phyloP scores from a whole-genome alignment of 148 eudicot species.

The Vaccinium darrowii region DNA sequence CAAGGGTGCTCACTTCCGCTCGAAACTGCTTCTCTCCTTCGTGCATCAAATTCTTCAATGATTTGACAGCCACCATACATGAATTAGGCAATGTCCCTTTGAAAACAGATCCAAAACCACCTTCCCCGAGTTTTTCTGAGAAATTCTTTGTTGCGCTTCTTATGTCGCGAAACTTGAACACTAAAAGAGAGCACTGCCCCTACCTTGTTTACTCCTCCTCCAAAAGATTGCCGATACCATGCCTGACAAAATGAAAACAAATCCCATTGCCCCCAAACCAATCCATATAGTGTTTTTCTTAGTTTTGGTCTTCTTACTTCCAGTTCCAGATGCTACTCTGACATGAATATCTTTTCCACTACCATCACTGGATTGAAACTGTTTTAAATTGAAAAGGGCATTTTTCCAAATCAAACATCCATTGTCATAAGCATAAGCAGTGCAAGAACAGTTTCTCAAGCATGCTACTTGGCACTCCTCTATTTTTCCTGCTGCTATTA shows the following conservation, averaged over 20 bases:
- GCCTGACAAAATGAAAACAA: not conserved
- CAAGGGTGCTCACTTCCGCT: not conserved
- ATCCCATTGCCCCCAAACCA: not conserved
- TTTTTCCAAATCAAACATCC: not conserved
- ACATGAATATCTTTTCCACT: not conserved
- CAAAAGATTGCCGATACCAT: not conserved
- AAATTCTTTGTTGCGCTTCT: not conserved
- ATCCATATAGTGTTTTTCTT: not conserved
- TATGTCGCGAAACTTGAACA: not conserved
- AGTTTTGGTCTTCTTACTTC: not conserved
- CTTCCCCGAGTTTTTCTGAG: not conserved
- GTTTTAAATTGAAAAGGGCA: not conserved
- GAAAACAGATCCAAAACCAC: not conserved
- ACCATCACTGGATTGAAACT: not conserved
- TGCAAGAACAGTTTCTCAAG: not conserved
- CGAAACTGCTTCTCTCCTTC: not conserved
- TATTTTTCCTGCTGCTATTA: not conserved
- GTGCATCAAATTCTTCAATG: not conserved
- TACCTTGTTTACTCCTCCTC: not conserved
- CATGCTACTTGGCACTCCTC: constrained; percentile 1
- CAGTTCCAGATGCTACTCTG: not conserved
- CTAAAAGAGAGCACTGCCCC: not conserved
- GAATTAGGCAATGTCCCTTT: not conserved
- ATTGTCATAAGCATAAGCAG: not conserved
- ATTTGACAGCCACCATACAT: not conserved